These are phyloP conservation scores for Conticribra guillardii DNA, from an alignment of 108 stramenopile genomes.

Conservation along the genomic window DNA sequence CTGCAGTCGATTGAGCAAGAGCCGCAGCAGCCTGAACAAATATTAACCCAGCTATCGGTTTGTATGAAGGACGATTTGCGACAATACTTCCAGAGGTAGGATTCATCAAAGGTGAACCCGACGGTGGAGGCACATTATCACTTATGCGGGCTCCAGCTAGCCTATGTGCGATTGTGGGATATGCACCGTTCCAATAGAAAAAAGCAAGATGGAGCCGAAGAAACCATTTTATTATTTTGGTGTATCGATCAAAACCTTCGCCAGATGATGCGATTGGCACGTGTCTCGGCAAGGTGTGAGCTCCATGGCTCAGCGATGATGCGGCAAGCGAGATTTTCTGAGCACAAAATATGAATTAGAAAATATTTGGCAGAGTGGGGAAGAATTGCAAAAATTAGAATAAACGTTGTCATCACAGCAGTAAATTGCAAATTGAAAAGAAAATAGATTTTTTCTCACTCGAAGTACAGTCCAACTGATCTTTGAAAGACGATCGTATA, in stretches of 20 bases:
- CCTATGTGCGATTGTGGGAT: conserved; percentile 44
- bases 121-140: conserved; percentile 21
- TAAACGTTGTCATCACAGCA: neutral
- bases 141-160: conserved; percentile 33
- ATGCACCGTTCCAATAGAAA: conserved; percentile 46
- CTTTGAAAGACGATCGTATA: neutral
- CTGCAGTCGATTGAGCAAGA: conserved; percentile 21
- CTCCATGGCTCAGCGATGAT: conserved; percentile 39
- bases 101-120: neutral
- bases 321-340: conserved; percentile 28
- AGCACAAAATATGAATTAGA: neutral
- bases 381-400: neutral
- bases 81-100: conserved; percentile 21
- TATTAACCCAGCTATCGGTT: conserved; percentile 41
- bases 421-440: neutral
- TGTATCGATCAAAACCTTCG: conserved; percentile 32
- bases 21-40: conserved; percentile 36
- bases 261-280: neutral
- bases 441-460: neutral
- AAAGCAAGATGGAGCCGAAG: conserved; percentile 44
- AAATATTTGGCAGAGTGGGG: too few species aligned
- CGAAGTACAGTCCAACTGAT: conserved; percentile 7
- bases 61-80: conserved; percentile 51
- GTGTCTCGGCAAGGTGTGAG: conserved; percentile 33
- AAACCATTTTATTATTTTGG: conserved; percentile 40